Percentiles rank a stretch among this genome's conserved stretches.
Evolutionary conservation across 805 yeast genomes (phyloP).

Genomic region (Lipomyces sp.): DNA sequence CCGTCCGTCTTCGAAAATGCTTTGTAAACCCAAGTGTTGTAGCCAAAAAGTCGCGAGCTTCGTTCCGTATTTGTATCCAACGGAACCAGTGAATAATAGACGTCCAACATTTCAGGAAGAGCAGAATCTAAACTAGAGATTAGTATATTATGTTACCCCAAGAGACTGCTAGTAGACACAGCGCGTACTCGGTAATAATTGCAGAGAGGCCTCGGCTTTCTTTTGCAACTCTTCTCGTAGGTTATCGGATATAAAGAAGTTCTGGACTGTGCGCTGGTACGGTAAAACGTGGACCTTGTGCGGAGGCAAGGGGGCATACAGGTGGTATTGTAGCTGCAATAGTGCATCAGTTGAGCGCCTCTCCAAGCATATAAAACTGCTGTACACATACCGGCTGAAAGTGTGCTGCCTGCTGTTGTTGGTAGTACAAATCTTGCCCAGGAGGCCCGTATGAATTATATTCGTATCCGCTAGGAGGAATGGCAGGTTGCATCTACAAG

Average conservation of each 20-base stretch:
- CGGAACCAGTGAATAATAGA: slow-evolving; percentile 82
- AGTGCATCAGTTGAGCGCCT: too few relatives aligned
- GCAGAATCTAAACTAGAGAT: slow-evolving; percentile 42
- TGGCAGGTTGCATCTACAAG: background rate
- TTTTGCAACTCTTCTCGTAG: slow-evolving; percentile 67
- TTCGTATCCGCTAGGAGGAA: slow-evolving; percentile 13
- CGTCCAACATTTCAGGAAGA: slow-evolving; percentile 74
- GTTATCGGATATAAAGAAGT: slow-evolving; percentile 68
- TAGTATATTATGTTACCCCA: background rate
- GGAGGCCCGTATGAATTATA: slow-evolving; percentile 9
- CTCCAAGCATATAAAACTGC: too few relatives aligned
- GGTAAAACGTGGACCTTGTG: slow-evolving; percentile 60
- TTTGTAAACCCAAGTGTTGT: slow-evolving; percentile 65
- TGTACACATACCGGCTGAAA: slow-evolving; percentile 30
- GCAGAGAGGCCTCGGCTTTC: slow-evolving; percentile 78
- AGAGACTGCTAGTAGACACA: background rate
- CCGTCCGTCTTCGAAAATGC: slow-evolving; percentile 80
- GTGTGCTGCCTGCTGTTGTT: slow-evolving; percentile 33
- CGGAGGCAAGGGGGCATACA: slow-evolving; percentile 87
- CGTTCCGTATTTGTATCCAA: slow-evolving; percentile 53
- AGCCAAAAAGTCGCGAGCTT: slow-evolving; percentile 47
- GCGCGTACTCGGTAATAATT: slow-evolving; percentile 47
- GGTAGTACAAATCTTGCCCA: slow-evolving; percentile 29
- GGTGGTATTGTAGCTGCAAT: slow-evolving; percentile 61
- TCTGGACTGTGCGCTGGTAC: slow-evolving; percentile 66